A percentile compares a stretch with the other conserved stretches of the same genome.
Conservation (phyloP, 2,329 filamentous ascomycete genomes). For the Epichloe glyceriae region DNA sequence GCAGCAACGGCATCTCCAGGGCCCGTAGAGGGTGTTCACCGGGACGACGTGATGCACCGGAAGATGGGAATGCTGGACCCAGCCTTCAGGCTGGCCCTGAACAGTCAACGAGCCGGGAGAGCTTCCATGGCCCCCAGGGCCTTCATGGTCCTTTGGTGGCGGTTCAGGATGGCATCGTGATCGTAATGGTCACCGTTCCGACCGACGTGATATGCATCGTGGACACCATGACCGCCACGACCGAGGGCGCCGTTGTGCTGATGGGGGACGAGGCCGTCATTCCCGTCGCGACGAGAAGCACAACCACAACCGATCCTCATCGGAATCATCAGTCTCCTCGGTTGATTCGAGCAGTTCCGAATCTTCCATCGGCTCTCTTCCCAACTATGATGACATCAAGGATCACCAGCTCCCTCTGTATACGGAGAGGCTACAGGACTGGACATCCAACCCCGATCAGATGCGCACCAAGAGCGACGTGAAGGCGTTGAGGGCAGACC, state of each 20-base stretch:
- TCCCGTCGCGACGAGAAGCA: constrained; percentile 4
- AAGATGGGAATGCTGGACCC: background rate
- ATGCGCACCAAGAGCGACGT: constrained; percentile 34
- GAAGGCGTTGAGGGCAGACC: constrained; percentile 26
- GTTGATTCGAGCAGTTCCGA: constrained; percentile 21
- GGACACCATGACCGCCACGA: constrained; percentile 9
- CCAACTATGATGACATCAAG: constrained; percentile 36
- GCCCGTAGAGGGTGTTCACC: background rate
- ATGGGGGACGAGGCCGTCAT: background rate
- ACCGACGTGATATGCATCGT: background rate
- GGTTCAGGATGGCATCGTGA: constrained; percentile 1
- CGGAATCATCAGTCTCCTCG: constrained; percentile 20
- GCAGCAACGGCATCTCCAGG: constrained; percentile 25
- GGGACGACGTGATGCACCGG: background rate
- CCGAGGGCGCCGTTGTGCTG: background rate
- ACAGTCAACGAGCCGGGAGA: background rate
- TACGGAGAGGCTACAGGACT: constrained; percentile 30
- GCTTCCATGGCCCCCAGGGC: background rate
- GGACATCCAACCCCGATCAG: constrained; percentile 37
- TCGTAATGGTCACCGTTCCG: constrained; percentile 4
- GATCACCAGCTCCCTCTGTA: constrained; percentile 35
- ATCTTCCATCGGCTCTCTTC: constrained; percentile 39
- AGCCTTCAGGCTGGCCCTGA: background rate
- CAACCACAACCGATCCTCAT: constrained; percentile 19
- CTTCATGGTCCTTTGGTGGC: background rate